These are phyloP conservation scores for Metschnikowia amazonensis DNA, from an alignment of 805 yeast species.

Conservation along the genomic window DNA sequence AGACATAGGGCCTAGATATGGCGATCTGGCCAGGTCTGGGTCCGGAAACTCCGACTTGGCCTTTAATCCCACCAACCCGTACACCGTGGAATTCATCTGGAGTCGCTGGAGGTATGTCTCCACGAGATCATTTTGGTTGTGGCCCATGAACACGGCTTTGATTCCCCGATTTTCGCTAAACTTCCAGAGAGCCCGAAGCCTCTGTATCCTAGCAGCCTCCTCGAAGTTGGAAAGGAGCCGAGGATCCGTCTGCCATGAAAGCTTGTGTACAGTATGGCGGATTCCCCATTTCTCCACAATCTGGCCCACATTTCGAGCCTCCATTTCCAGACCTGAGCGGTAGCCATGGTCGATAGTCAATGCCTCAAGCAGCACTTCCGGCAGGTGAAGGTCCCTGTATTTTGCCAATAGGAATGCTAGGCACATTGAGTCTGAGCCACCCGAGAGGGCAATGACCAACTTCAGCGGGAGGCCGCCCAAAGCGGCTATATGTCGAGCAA, in stretches of 20 bases:
- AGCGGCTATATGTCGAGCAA: neutral
- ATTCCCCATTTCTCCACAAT: constrained; percentile 33
- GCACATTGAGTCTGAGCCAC: constrained; percentile 82
- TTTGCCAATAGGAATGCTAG: constrained; percentile 48
- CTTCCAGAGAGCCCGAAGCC: constrained; percentile 45
- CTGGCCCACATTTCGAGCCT: constrained; percentile 43
- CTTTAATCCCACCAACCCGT: constrained; percentile 59
- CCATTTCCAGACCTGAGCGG: constrained; percentile 45
- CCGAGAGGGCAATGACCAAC: constrained; percentile 62
- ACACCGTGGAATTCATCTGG: constrained; percentile 33
- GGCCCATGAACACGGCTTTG: constrained; percentile 53
- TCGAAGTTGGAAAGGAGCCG: constrained; percentile 45
- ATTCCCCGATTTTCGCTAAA: constrained; percentile 37
- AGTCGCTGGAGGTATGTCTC: constrained; percentile 66
- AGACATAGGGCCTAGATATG: constrained; percentile 1
- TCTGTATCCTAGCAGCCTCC: constrained; percentile 51
- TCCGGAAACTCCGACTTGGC: constrained; percentile 27
- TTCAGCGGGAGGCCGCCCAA: constrained; percentile 1
- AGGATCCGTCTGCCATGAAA: constrained; percentile 27
- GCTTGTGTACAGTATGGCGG: constrained; percentile 27
- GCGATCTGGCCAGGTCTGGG: constrained; percentile 6
- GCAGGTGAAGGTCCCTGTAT: constrained; percentile 27
- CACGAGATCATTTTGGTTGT: constrained; percentile 66
- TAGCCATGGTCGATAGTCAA: constrained; percentile 65
- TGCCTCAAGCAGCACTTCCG: constrained; percentile 42